These are phyloP conservation scores for Xylona heveae DNA, from an alignment of 495 filamentous ascomycete genomes.

Conservation along the genomic window DNA sequence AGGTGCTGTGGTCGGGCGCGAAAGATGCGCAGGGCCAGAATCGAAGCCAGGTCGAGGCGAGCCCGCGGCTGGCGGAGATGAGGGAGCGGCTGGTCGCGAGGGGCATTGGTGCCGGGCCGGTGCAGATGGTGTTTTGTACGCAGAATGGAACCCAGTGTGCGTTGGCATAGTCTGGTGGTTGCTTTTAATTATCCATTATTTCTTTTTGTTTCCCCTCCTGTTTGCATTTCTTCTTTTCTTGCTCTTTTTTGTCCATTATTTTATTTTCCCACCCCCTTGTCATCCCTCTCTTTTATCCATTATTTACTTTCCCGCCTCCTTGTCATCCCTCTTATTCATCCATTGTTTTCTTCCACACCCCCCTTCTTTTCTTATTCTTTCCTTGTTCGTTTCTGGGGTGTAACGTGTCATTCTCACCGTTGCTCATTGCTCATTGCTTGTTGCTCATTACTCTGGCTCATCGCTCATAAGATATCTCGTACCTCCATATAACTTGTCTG, in stretches of 20 bases:
- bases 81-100: conserved; percentile 46
- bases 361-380: not conserved
- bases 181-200: too few relatives aligned
- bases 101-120: conserved; percentile 37
- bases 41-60: conserved; percentile 40
- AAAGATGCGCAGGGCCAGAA: conserved; percentile 40
- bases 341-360: not conserved
- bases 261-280: not conserved
- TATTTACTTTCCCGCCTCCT: not conserved
- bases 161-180: too few relatives aligned
- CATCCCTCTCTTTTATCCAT: not conserved
- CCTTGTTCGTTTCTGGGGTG: too few relatives aligned
- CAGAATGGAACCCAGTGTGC: conserved; percentile 17
- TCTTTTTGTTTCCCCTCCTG: too few relatives aligned
- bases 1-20: conserved; percentile 63
- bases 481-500: too few relatives aligned
- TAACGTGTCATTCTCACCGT: too few relatives aligned
- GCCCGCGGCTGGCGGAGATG: conserved; percentile 43
- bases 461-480: too few relatives aligned
- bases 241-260: too few relatives aligned
- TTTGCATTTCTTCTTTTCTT: too few relatives aligned
- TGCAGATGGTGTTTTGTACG: conserved; percentile 31
- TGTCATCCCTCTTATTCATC: not conserved
- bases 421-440: too few relatives aligned
- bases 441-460: too few relatives aligned